Percentiles rank a stretch among this genome's conserved stretches.
Evolutionary conservation across 208 protist genomes (phyloP).

Genomic region (Acanthamoeba pearcei): DNA sequence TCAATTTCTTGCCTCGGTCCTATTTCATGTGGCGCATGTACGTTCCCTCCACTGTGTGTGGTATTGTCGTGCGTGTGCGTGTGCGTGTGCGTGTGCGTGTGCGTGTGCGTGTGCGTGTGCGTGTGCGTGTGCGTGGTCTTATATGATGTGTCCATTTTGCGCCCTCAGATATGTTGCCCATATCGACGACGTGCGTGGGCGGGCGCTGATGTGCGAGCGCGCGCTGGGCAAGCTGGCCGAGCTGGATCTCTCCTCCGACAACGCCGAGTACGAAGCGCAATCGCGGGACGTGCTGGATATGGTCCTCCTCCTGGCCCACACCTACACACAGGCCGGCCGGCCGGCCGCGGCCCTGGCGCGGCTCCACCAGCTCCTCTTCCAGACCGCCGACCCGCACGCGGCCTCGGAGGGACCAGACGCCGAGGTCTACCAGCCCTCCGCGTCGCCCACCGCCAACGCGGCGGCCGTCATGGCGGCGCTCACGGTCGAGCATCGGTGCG

Average conservation of each 20-base stretch:
- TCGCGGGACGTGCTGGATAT: constrained; percentile 26
- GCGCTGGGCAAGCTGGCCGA: neutral
- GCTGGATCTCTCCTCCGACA: neutral
- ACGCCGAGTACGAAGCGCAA: neutral
- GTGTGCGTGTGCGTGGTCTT: neutral
- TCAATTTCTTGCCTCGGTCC: neutral
- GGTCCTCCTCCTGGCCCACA: constrained; percentile 3
- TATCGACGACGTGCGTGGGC: neutral
- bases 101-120: too few species aligned
- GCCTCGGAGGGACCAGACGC: neutral
- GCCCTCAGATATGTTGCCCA: neutral
- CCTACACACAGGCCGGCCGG: neutral
- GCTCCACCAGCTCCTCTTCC: constrained; percentile 19
- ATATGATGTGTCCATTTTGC: neutral
- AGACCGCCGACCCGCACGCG: neutral
- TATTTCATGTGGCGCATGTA: constrained; percentile 31
- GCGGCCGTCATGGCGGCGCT: neutral
- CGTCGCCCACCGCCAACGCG: neutral
- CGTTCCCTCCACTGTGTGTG: neutral
- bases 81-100: too few species aligned
- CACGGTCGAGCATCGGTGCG: constrained; percentile 18
- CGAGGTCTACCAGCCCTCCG: neutral
- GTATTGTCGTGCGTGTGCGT: neutral
- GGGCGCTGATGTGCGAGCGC: constrained; percentile 16
- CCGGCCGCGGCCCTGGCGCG: neutral